Percentiles rank a stretch among this genome's conserved stretches.
Conservation (phyloP, 2,329 filamentous ascomycete genomes). For the Dissoconium aciculare region DNA sequence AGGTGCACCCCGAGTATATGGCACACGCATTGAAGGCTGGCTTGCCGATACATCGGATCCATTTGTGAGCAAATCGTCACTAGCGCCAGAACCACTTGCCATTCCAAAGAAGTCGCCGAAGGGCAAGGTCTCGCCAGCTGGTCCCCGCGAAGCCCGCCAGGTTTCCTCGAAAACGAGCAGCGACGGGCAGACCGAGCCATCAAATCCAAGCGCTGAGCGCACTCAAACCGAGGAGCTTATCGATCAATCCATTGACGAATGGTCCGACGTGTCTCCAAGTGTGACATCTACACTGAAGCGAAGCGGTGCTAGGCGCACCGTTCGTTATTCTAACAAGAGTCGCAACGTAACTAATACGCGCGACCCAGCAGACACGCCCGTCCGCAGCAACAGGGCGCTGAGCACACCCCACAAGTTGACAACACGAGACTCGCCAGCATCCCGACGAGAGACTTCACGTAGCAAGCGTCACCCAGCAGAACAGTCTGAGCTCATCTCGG, state of each 20-base stretch:
- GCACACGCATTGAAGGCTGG: constrained; percentile 46
- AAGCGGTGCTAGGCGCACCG: constrained; percentile 22
- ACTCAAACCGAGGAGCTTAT: background rate
- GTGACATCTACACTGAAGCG: constrained; percentile 22
- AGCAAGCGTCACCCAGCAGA: constrained; percentile 61
- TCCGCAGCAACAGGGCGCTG: constrained; percentile 13
- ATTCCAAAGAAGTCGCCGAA: constrained; percentile 12
- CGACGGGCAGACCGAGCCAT: constrained; percentile 10
- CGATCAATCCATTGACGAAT: constrained; percentile 2
- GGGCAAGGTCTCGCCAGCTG: constrained; percentile 5
- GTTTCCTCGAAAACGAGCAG: constrained; percentile 10
- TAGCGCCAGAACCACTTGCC: constrained; percentile 19
- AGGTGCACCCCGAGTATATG: constrained; percentile 28
- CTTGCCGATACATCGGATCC: constrained; percentile 30
- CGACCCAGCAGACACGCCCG: constrained; percentile 6
- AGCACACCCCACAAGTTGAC: constrained; percentile 3
- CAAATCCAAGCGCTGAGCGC: constrained; percentile 9
- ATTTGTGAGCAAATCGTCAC: constrained; percentile 24
- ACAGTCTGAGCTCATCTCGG: constrained; percentile 86
- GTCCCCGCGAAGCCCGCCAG: constrained; percentile 6
- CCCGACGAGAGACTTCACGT: constrained; percentile 24
- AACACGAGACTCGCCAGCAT: background rate
- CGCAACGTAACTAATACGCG: constrained; percentile 9
- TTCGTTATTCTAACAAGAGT: constrained; percentile 29
- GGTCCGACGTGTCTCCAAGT: constrained; percentile 6